Base-by-base conservation (phyloP, 2,329 filamentous ascomycete genomes). In the Aspergillus sp. region DNA sequence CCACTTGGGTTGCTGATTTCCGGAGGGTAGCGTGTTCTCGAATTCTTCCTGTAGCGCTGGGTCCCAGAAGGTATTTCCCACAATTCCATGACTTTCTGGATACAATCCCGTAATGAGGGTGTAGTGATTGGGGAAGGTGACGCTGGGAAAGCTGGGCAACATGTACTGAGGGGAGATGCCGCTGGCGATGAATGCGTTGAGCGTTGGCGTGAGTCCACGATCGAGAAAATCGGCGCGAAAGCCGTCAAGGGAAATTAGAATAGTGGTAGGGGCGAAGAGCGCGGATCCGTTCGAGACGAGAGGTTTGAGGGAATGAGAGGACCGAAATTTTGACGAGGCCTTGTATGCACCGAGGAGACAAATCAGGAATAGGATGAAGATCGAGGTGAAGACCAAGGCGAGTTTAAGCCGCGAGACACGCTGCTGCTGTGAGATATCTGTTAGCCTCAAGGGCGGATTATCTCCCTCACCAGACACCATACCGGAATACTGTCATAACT, bases 41-140 rank as follows among this genome's bases (percentile, higher is more conserved):
- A 99, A 99, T 59, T 95, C 88, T 55, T 88, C 86, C 63, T 88
- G 58, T 10, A 91, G 68, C 0, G 78, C 76, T 0, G 90, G 89
- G 64, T 97, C 94, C 89, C 89, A 99, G 69, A 99, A 99, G 0
- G 85, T 89, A 68, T 99, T 99, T 5, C 91, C 89, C 0, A 99
- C 92, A 3, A 99, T 81, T 0, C 94, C 94, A 67, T 99, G 94
- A 52, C 87, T 87, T 72, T 97, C 93, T 0, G 94, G 94, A 62
- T 97, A 91, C 21, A 97, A 74, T 0, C 94, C 94, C 0, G 94
- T 97, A 0, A 91, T 90, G 34, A 97, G 78, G 0, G 93, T 97
- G 71, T 93, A 97, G 71, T 97, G 94, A 63, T 97, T 93, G 11
- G 94, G 94, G 64, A 99, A 99, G 0, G 94, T 99, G 43, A 99